phyloP scores from a whole-genome alignment of 163 green algal genomes.

The Scenedesmus sp. region DNA sequence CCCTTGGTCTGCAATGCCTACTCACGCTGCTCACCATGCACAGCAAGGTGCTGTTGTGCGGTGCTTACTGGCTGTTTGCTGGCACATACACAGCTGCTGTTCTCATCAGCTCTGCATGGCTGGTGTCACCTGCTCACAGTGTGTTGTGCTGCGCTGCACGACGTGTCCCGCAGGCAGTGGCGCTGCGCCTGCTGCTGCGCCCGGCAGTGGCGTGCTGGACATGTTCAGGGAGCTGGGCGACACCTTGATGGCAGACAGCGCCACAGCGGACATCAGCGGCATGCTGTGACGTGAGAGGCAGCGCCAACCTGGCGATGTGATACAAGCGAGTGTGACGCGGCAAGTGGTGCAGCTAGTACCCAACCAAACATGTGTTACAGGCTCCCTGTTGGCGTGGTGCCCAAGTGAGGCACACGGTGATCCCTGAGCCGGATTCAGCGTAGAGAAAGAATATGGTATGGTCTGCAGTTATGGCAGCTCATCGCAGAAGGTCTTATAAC shows the following conservation, averaged over 20 bases:
- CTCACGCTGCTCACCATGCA: not conserved
- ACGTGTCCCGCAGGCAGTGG: not conserved
- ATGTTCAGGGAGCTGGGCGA: conserved; percentile 14
- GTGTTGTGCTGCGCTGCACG: not conserved
- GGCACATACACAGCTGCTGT: not conserved
- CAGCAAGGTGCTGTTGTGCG: not conserved
- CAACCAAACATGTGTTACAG: too few species aligned
- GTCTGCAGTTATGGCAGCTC: too few species aligned
- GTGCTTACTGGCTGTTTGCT: not conserved
- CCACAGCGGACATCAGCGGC: not conserved
- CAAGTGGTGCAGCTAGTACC: too few species aligned
- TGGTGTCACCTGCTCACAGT: not conserved
- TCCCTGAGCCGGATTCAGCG: too few species aligned
- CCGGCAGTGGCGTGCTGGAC: conserved; percentile 8
- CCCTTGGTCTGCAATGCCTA: too few species aligned
- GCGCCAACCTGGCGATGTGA: not conserved
- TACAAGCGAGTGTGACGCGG: too few species aligned
- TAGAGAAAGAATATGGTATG: too few species aligned
- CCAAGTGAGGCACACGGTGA: too few species aligned
- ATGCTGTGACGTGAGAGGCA: not conserved
- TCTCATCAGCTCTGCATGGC: not conserved
- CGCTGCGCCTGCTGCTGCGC: not conserved
- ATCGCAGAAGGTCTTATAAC: too few species aligned
- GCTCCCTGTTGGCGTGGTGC: too few species aligned
- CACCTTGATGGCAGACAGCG: conserved; percentile 13